Evolutionary conservation across 495 filamentous ascomycete species (phyloP), one percentile per base, ranked within the genome.

Genomic region (Monascus purpureus): DNA sequence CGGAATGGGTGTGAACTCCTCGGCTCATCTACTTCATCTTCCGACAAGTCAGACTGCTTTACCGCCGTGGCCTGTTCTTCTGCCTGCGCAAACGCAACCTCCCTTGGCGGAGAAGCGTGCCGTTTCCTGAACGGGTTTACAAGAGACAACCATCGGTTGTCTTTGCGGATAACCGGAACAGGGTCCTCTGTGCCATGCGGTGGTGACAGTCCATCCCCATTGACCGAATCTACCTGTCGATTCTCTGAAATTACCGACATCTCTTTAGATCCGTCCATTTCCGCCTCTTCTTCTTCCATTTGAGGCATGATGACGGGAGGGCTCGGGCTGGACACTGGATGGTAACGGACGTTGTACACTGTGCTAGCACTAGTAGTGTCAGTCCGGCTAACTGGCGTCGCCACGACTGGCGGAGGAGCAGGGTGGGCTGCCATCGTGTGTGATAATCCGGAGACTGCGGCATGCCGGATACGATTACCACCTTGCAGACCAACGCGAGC

Each of bases 321-420:
- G n/a, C 75, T 74, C n/a, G 76, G 63, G 40, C 77, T 75, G 22
- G 70, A 73, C 28, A 77, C 65, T n/a, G 81, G 70, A 38, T 88
- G 80, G 46, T 92, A 86, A 28, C 77, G 74, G 30, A 94, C 69
- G 35, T 78, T 74, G 42, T 94, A 93, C 9, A 90, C 72, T 2
- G 86, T 94, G 52, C 82, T 90, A 27, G 76, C 73, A 51, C 77
- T 81, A 11, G 74, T 70, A 2, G 79, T 82, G 41, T 92, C 81
- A n/a, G 74, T 72, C 34, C 80, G 68, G 44, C 80, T 87, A 36
- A 83, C 55, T 1, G 82, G 80, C 7, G 82, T 82, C 2, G 70
- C 64, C 30, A 67, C 66, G n/a, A 67, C 65, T 1, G 70, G 63
- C 2, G 80, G 80, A 17, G 72, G 71, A 15, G 74, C 68, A 13